A percentile compares a stretch with the other conserved stretches of the same genome.
Evolutionary conservation across 208 protist genomes (phyloP).

Genomic region (Acanthamoeba divionensis): DNA sequence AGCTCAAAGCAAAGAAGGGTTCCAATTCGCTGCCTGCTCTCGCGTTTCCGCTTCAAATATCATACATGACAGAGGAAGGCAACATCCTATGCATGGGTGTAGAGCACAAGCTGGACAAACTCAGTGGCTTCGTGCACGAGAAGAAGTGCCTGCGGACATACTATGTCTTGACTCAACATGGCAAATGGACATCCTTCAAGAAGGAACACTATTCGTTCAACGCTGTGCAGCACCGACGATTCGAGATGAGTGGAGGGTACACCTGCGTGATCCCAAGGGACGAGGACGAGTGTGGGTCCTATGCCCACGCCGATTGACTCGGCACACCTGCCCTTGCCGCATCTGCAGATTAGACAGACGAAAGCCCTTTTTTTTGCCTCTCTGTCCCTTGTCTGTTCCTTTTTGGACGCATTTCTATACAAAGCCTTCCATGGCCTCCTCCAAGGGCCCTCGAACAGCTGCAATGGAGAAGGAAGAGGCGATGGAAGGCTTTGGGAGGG

Average conservation of each 20-base stretch:
- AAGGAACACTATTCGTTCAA: constrained; percentile 41
- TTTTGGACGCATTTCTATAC: too few species aligned
- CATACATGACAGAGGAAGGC: neutral
- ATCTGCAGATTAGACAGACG: too few species aligned
- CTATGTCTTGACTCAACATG: neutral
- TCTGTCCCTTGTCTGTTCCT: too few species aligned
- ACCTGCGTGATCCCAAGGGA: neutral
- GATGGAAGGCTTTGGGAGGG: too few species aligned
- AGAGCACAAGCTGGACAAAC: constrained; percentile 41
- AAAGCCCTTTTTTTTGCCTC: too few species aligned
- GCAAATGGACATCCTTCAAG: neutral
- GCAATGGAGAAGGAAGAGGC: too few species aligned
- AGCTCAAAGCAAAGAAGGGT: constrained; percentile 1
- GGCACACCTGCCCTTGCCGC: too few species aligned
- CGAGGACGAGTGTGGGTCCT: constrained; percentile 30
- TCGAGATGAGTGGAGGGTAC: neutral
- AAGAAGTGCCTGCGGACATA: neutral
- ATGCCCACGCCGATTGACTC: neutral
- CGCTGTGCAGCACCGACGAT: constrained; percentile 2
- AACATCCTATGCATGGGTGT: constrained; percentile 18
- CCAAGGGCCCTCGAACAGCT: too few species aligned
- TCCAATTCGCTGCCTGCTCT: neutral
- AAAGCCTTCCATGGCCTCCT: too few species aligned
- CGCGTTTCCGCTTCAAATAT: neutral
- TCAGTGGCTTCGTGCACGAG: constrained; percentile 32